Conservation (phyloP, 2,329 filamentous ascomycete genomes). For the Phialemoniopsis sp. region DNA sequence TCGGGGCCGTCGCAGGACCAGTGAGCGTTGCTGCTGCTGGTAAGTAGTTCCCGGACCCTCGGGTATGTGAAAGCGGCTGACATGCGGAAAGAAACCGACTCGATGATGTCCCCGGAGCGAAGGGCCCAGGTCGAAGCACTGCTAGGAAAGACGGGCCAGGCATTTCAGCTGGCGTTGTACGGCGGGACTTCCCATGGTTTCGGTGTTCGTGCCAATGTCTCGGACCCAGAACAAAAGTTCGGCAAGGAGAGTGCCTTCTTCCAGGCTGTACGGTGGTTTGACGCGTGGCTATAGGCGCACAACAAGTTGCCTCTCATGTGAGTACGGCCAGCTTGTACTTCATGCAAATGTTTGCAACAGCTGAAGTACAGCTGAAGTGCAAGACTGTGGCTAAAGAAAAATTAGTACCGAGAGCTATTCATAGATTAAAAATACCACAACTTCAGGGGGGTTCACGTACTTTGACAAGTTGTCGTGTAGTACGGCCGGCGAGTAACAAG, state of each 20-base stretch:
- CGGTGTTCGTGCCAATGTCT: slow-evolving; percentile 60
- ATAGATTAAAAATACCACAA: too few relatives aligned
- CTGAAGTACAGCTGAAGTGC: too few relatives aligned
- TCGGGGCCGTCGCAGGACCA: slow-evolving; percentile 51
- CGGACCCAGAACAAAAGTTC: slow-evolving; percentile 49
- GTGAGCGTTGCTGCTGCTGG: slow-evolving; percentile 59
- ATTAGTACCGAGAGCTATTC: too few relatives aligned
- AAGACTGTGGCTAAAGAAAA: too few relatives aligned
- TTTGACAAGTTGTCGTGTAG: too few relatives aligned
- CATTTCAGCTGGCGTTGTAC: slow-evolving; percentile 70
- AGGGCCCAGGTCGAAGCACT: slow-evolving; percentile 56
- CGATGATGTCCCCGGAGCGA: slow-evolving; percentile 51
- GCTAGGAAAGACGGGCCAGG: slow-evolving; percentile 42
- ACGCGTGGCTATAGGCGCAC: too few relatives aligned
- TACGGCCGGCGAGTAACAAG: too few relatives aligned
- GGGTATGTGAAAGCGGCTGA: too few relatives aligned
- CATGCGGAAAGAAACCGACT: slow-evolving; percentile 44
- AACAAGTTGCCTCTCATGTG: too few relatives aligned
- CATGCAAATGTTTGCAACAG: too few relatives aligned
- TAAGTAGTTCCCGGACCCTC: slow-evolving; percentile 15
- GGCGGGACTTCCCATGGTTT: slow-evolving; percentile 70
- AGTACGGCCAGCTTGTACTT: too few relatives aligned
- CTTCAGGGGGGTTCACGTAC: too few relatives aligned
- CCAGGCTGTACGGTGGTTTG: slow-evolving; percentile 74
- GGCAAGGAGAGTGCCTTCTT: slow-evolving; percentile 76